Evolutionary conservation across 1,284 basidiomycete genomes (phyloP).

Genomic region (Cutaneotrichosporon sp.): DNA sequence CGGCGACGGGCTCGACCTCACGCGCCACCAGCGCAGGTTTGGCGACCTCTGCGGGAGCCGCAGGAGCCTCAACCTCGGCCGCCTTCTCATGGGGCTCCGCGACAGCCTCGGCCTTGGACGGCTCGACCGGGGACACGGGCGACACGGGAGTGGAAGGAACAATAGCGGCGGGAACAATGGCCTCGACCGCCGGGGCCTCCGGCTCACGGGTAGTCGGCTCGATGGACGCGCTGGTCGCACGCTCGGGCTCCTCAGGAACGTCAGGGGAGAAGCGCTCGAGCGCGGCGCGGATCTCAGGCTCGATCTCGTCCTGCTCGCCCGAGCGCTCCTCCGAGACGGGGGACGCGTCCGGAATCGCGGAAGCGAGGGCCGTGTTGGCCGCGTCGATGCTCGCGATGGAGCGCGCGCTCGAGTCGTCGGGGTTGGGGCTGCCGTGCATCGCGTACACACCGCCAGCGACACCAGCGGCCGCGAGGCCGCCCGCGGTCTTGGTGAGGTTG

Average conservation of each 20-base stretch:
- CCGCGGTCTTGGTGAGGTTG: conserved; percentile 6
- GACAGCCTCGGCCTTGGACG: background rate
- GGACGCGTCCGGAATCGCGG: conserved; percentile 1
- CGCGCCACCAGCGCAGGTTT: too few relatives aligned
- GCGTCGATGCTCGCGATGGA: conserved; percentile 11
- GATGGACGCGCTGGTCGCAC: too few relatives aligned
- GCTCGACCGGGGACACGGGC: background rate
- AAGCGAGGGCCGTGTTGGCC: conserved; percentile 15
- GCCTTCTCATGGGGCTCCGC: background rate
- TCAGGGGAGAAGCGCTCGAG: background rate
- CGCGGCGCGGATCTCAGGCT: conserved; percentile 3
- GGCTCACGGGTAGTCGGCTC: background rate
- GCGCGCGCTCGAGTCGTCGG: background rate
- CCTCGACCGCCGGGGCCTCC: background rate
- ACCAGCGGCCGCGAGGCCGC: background rate
- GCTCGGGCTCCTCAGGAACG: background rate
- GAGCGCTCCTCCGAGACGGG: background rate
- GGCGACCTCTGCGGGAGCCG: background rate
- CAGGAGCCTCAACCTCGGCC: background rate
- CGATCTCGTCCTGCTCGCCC: background rate
- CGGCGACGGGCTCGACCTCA: background rate
- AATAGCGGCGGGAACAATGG: background rate
- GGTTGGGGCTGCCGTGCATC: background rate
- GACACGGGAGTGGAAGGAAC: background rate
- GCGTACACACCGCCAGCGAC: background rate